A percentile compares a stretch with the other conserved stretches of the same genome.
phyloP scores from a whole-genome alignment of 371 early-diverging fungal genomes.

The Mortierella sp. region DNA sequence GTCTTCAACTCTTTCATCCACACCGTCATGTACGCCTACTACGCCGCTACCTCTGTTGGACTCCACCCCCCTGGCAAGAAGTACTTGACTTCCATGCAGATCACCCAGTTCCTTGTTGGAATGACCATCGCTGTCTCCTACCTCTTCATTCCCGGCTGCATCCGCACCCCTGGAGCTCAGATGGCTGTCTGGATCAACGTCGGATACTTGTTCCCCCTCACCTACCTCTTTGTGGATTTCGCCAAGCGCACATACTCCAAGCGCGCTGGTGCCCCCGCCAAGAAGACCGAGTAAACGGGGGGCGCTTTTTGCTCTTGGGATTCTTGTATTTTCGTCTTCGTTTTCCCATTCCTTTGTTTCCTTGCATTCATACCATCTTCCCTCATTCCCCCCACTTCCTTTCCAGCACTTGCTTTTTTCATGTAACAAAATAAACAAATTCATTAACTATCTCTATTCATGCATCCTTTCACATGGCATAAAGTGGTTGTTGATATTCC shows the following conservation, averaged over 20 bases:
- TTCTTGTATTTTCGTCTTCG: neutral
- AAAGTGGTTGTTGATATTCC: too few relatives aligned
- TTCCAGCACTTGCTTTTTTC: neutral
- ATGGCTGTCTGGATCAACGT: slow-evolving; percentile 80
- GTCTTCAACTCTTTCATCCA: slow-evolving; percentile 92
- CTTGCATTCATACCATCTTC: slow-evolving; percentile 9
- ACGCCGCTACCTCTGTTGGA: slow-evolving; percentile 83
- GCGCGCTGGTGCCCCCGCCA: slow-evolving; percentile 45
- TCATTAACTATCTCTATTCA: neutral
- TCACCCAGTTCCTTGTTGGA: slow-evolving; percentile 90
- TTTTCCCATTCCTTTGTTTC: neutral
- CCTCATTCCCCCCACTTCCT: neutral
- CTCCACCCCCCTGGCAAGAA: slow-evolving; percentile 87
- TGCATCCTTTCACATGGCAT: neutral
- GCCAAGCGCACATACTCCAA: slow-evolving; percentile 76
- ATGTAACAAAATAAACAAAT: slow-evolving; percentile 7
- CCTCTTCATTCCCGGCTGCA: slow-evolving; percentile 77
- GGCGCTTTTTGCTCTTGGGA: neutral
- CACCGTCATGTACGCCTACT: slow-evolving; percentile 93
- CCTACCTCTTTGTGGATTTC: slow-evolving; percentile 85
- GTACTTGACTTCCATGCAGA: slow-evolving; percentile 88
- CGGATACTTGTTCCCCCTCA: slow-evolving; percentile 85
- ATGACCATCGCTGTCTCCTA: slow-evolving; percentile 78
- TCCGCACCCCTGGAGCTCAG: slow-evolving; percentile 70
- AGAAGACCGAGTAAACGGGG: slow-evolving; percentile 64